phyloP scores from a whole-genome alignment of 257 asterid species.

The Echium plantagineum region DNA sequence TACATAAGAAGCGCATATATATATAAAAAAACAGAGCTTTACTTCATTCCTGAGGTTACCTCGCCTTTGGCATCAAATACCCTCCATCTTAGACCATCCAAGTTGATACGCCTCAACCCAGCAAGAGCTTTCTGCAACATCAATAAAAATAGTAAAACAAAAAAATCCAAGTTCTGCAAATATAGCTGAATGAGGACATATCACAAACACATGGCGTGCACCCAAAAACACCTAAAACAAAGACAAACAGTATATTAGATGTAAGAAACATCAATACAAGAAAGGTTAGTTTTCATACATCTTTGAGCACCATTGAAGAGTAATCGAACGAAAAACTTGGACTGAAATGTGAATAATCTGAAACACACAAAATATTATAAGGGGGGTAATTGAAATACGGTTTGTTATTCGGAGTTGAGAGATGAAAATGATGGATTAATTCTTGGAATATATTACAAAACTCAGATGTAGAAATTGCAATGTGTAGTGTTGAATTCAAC shows the following conservation, averaged over 20 bases:
- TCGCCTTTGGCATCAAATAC: slow-evolving; percentile 93
- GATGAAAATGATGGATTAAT: too few relatives aligned
- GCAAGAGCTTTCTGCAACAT: slow-evolving; percentile 73
- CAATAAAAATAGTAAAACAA: slow-evolving; percentile 1
- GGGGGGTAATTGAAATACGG: too few relatives aligned
- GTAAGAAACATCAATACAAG: too few relatives aligned
- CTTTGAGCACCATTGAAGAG: neutral
- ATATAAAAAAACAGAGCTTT: neutral
- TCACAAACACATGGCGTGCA: neutral
- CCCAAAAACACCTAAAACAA: neutral
- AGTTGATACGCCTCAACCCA: slow-evolving; percentile 64
- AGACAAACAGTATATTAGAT: neutral
- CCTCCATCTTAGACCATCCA: slow-evolving; percentile 94
- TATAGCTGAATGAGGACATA: neutral
- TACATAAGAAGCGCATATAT: too few relatives aligned
- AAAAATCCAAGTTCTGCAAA: neutral
- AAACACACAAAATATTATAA: too few relatives aligned
- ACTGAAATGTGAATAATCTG: neutral
- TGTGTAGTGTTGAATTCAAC: too few relatives aligned
- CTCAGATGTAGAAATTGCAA: too few relatives aligned
- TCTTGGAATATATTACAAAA: too few relatives aligned
- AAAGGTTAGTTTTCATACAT: neutral
- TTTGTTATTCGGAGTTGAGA: too few relatives aligned
- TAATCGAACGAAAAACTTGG: neutral
- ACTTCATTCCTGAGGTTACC: slow-evolving; percentile 25